These are phyloP conservation scores for Cnidoscolus chayamansa DNA, from an alignment of 441 rosid genomes.

Conservation along the genomic window DNA sequence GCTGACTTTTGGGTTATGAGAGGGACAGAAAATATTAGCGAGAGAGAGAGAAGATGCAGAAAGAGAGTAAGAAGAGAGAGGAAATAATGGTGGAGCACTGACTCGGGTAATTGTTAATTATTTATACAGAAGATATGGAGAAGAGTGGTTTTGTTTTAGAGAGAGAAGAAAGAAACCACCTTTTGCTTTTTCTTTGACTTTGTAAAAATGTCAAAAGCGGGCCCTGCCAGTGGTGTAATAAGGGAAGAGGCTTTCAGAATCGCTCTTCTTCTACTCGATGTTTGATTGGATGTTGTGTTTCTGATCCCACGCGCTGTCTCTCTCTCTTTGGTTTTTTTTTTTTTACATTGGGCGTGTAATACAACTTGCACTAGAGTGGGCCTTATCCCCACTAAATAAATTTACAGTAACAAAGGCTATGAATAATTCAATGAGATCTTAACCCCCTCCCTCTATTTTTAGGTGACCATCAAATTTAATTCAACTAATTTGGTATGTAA, in stretches of 20 bases:
- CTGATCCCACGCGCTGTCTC: slow-evolving; percentile 6
- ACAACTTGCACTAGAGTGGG: slow-evolving; percentile 11
- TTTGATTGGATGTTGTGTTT: slow-evolving; percentile 26
- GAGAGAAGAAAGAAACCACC: not conserved
- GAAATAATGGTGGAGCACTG: slow-evolving; percentile 44
- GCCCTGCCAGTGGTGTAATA: not conserved
- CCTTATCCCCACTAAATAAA: not conserved
- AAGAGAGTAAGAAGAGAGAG: slow-evolving; percentile 21
- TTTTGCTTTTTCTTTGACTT: slow-evolving; percentile 49
- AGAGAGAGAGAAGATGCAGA: slow-evolving; percentile 14
- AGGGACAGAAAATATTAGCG: not conserved
- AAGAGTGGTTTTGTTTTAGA: not conserved
- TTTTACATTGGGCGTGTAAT: slow-evolving; percentile 2
- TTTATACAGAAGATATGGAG: slow-evolving; percentile 28
- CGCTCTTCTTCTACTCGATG: slow-evolving; percentile 22
- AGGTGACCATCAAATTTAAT: no score
- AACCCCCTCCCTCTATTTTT: not conserved
- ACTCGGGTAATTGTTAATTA: slow-evolving; percentile 35
- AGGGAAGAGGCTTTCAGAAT: slow-evolving; percentile 4
- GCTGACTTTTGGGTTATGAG: slow-evolving; percentile 53
- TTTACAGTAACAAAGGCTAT: slow-evolving; percentile 13
- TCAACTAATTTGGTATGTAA: no score
- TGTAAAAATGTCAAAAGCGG: slow-evolving; percentile 39
- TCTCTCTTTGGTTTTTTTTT: not conserved
- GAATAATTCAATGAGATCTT: slow-evolving; percentile 11